Evolutionary conservation across 1,284 basidiomycete species (phyloP), one percentile per base, ranked within the genome.

Genomic region (Tilletia horrida): DNA sequence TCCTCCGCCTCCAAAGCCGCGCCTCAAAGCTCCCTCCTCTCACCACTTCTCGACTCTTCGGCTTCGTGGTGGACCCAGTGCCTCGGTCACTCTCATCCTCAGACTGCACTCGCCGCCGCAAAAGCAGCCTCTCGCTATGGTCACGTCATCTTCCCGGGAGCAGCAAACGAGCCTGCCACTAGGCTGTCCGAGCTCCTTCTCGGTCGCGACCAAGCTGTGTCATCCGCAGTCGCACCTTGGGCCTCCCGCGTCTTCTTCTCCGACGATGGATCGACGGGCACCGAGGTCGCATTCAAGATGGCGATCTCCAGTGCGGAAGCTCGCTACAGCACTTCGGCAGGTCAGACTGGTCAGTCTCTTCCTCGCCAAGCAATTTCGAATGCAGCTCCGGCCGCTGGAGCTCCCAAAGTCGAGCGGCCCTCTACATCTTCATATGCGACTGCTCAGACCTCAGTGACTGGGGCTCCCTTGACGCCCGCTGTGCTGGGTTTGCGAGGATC

Each of bases 51-150:
- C 69, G 95, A 97, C 78, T 90, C 91, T 8, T 95, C 93, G 0
- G 93, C 95, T 0, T 95, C 92, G 16, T 97, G 95, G 95, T 98
- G 95, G 92, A 97, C 95, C 0, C 95, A 98, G 83, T 88, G 90
- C 0, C 83, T 97, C 52, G 94, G 94, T 0, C 95, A 97, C 77
- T 89, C 87, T 0, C 84, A 91, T 67, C 87, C 91, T 0, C 84
- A 88, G 0, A 85, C 97, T 13, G 89, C 91, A 0, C 84, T 92
- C 31, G 92, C 94, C 0, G 95, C 93, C 0, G 93, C 94, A 0
- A 85, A 87, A 42, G 93, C 94, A 2, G 90, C 92, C 3, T 95
- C 93, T 1, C 87, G 95, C 3, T 98, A 97, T 76, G 95, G 95
- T 0, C 95, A 98, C 82, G 93, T 97, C 71, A 90, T 98, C 84